Percentiles rank a stretch among this genome's conserved stretches.
These are phyloP conservation scores for Crucibulum cyathiforme DNA, from an alignment of 1,284 basidiomycete genomes.

Conservation along the genomic window DNA sequence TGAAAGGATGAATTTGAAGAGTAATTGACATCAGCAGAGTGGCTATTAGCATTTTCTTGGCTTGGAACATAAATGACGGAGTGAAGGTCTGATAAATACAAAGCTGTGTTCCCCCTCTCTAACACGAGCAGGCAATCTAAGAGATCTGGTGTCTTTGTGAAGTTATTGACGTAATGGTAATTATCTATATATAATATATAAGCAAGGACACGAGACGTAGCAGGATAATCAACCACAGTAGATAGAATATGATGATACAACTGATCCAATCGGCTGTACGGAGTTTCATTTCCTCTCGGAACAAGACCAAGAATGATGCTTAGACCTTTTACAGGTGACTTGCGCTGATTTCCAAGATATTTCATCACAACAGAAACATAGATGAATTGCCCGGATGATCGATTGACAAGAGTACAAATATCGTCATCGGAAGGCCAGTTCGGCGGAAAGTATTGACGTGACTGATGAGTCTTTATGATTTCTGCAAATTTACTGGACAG, in stretches of 20 bases:
- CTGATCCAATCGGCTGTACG: slow-evolving; percentile 7
- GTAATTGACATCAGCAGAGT: no score
- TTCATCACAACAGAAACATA: slow-evolving; percentile 13
- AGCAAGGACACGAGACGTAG: no score
- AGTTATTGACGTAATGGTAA: no score
- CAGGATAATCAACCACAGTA: background rate
- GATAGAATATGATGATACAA: slow-evolving; percentile 8
- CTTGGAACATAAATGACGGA: no score
- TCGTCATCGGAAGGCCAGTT: slow-evolving; percentile 4
- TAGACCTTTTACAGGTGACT: background rate
- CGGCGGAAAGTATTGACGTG: background rate
- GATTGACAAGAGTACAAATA: slow-evolving; percentile 1
- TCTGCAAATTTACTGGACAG: slow-evolving; percentile 3
- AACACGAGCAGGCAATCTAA: no score
- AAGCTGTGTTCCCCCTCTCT: no score
- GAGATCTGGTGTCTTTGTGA: no score
- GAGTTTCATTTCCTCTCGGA: background rate
- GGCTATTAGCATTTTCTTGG: no score
- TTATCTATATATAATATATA: no score
- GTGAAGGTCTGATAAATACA: no score
- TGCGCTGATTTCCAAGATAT: slow-evolving; percentile 1
- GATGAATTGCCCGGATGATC: slow-evolving; percentile 15
- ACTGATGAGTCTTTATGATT: slow-evolving; percentile 6
- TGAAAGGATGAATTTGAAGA: no score
- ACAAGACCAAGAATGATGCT: background rate